A percentile compares a stretch with the other conserved stretches of the same genome.
Evolutionary conservation across 805 yeast species (phyloP).

Genomic region (Phaffomyces antillensis): DNA sequence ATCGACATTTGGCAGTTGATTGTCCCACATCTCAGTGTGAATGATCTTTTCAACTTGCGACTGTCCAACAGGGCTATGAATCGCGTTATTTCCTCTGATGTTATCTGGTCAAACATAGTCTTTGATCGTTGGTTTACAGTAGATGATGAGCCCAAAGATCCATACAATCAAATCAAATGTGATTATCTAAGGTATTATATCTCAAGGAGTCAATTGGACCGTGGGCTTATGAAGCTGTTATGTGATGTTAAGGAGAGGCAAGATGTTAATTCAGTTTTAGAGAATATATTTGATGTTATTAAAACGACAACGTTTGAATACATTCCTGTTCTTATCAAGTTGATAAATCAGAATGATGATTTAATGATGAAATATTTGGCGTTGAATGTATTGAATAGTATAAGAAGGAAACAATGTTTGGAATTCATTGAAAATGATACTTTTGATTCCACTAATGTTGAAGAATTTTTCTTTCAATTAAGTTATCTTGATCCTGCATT

Average conservation of each 20-base stretch:
- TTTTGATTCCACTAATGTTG: slow-evolving; percentile 5
- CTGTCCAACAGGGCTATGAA: slow-evolving; percentile 1
- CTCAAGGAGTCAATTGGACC: slow-evolving; percentile 6
- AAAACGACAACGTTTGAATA: slow-evolving; percentile 1
- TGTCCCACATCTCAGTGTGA: background rate
- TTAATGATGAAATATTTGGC: slow-evolving; percentile 11
- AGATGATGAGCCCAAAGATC: slow-evolving; percentile 6
- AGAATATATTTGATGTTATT: slow-evolving; percentile 6
- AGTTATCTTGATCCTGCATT: slow-evolving; percentile 16
- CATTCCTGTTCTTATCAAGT: slow-evolving; percentile 10
- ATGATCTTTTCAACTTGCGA: slow-evolving; percentile 12
- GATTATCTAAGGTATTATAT: slow-evolving; percentile 2
- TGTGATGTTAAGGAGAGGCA: background rate
- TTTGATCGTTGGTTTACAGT: slow-evolving; percentile 10
- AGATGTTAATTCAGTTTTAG: slow-evolving; percentile 3
- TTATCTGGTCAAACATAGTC: slow-evolving; percentile 12
- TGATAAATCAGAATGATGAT: slow-evolving; percentile 4
- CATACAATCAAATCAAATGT: background rate
- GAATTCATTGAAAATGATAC: background rate
- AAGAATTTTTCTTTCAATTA: slow-evolving; percentile 7
- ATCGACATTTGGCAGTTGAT: slow-evolving; percentile 15
- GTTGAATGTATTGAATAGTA: slow-evolving; percentile 4
- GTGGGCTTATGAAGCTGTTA: background rate
- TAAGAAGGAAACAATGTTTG: slow-evolving; percentile 6
- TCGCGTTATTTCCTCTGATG: slow-evolving; percentile 6